Base-by-base conservation (phyloP, 2,329 filamentous ascomycete genomes). In the Arthrinium puccinioides region DNA sequence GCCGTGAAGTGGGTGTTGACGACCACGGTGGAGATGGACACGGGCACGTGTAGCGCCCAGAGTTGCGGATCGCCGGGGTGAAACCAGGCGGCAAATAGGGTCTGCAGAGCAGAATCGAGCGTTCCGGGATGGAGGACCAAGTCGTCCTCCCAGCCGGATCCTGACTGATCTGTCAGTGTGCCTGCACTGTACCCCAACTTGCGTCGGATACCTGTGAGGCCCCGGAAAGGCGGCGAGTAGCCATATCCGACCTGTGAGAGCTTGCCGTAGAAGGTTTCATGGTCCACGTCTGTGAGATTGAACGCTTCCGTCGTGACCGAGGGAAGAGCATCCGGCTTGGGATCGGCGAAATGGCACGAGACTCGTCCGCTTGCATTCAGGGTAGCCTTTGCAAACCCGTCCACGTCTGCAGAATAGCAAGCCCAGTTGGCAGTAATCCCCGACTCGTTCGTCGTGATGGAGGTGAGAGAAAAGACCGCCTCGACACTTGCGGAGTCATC, bases 181-280 rank as follows among this genome's bases (percentile, higher is more conserved):
- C 30, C 56, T 8, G 55, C 52, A 4, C 60, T 54, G 30, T 61
- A 61, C 23, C 59, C 49, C 29, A 53, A 55, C 4, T 61, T 56
- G 14, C 63, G 53, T 14, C 55, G 41, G n/a, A 66, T 54, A 0
- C 54, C 44, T 5, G 43, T 42, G 2, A 67, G 28, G 0, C 56
- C 59, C 23, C 46, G 47, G 42, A 66, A 67, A 0, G 64, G 61
- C 0, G 59, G 60, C 0, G 57, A 55, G 35, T 67, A 67, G 0
- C 42, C 40, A 15, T 67, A 42, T 0, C 63, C 63, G 0, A 52
- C 57, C 1, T 43, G 46, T 3, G 50, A 45, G 61, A 67, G 66
- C 61, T 62, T 65, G 9, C 48, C 32, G 46, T 67, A 67, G 35
- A 67, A 67, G 1, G 48, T 49, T 1, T 55, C 48, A 0, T 56